Evolutionary conservation across 2,329 filamentous ascomycete genomes (phyloP), one percentile per base, ranked within the genome.

Genomic region (Chaetomium sp.): DNA sequence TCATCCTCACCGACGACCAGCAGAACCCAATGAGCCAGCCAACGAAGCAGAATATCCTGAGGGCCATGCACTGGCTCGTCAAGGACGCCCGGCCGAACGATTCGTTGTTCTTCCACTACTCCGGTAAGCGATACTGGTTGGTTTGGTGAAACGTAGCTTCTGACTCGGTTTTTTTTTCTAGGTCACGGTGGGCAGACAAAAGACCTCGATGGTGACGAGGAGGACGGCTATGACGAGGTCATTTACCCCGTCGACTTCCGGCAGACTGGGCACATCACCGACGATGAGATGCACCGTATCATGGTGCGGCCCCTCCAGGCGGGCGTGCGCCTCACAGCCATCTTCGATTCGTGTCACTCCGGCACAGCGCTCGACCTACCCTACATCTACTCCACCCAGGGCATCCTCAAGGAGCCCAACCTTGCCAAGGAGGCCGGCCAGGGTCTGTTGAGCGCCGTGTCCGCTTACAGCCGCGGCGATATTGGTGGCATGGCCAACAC

Each of bases 1-100:
- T 98, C 23, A 89, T 95, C 67, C 84, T 98, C 75, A 97, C 94
- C 47, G 94, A 98, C 75, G 94, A 98, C 75, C 93, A 97, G 80
- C 92, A 97, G 76, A 97, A 97, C 72, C 92, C 92, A 29, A 96
- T 97, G 91, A 96, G 92, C 78, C 92, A 97, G 79, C 94, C 94
- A 9, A 97, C 93, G 5, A 97, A 97, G 78, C 90, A 92, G 70
- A 98, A 98, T 75, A 96, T 98, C 63, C 78, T 98, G 45, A 87
- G 94, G 60, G 94, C 94, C 33, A 98, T 98, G 94, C 93, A 97
- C 76, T 98, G 94, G 94, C 81, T 98, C 23, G 92, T 97, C 64
- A 97, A 97, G 79, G 93, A 97, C 74, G 93, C 94, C 4, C 86
- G 86, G 64, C 91, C 93, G 0, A 96, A 97, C 75, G 94, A 98